phyloP scores from a whole-genome alignment of 129 eudicot genomes.

The Artemisia argyi region DNA sequence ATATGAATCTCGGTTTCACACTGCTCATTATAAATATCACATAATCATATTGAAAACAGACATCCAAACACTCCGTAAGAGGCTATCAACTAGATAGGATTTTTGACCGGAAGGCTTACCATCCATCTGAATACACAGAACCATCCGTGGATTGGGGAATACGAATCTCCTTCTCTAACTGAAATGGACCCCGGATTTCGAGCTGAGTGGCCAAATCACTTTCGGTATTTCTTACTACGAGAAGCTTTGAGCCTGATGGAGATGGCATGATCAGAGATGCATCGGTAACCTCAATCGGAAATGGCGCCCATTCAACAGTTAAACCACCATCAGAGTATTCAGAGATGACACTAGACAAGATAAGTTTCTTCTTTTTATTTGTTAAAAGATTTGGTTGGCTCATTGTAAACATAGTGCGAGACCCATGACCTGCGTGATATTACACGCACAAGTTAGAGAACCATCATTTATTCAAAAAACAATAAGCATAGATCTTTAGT shows the following conservation, averaged over 20 bases:
- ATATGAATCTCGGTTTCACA: no score
- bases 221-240: no score
- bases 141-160: no score
- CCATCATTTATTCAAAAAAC: no score
- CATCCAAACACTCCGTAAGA: not conserved
- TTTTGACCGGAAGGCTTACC: conserved; percentile 42
- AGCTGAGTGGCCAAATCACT: no score
- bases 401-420: conserved; percentile 59
- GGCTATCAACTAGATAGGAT: not conserved
- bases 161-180: no score
- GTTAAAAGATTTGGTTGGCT: conserved; percentile 81
- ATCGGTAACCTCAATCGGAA: conserved; percentile 74
- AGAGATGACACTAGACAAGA: conserved; percentile 55
- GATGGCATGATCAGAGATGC: no score
- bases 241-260: conserved; percentile 93
- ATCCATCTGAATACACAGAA: no score
- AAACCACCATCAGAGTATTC: conserved; percentile 40
- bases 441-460: not conserved
- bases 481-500: no score
- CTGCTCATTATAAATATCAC: not conserved
- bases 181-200: no score
- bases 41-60: not conserved
- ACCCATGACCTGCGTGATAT: conserved; percentile 40
- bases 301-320: conserved; percentile 74
- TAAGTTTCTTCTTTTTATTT: conserved; percentile 65